Evolutionary conservation across 345 rosid species (phyloP).

Genomic region (Linum tenue): DNA sequence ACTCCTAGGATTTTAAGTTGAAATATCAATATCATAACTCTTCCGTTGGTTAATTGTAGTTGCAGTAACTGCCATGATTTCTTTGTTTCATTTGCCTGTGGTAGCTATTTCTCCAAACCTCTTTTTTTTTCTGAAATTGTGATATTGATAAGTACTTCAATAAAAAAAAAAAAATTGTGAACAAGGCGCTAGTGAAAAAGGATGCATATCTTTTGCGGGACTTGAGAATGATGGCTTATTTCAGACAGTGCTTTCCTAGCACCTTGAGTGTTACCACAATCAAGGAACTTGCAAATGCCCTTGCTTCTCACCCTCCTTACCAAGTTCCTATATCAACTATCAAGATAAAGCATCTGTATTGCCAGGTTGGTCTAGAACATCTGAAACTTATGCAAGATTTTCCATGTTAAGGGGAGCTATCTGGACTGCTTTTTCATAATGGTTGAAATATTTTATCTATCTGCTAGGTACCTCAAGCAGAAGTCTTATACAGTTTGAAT

Average conservation of each 20-base stretch:
- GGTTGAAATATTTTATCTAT: conserved; percentile 11
- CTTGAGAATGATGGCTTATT: conserved; percentile 64
- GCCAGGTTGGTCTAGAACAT: conserved; percentile 45
- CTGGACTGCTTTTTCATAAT: neutral
- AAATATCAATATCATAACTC: no score
- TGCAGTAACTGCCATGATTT: no score
- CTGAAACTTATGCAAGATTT: neutral
- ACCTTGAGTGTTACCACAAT: conserved; percentile 47
- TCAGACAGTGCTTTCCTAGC: conserved; percentile 69
- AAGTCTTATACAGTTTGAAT: conserved; percentile 71
- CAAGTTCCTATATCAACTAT: conserved; percentile 72
- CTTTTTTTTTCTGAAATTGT: neutral
- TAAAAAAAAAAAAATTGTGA: neutral
- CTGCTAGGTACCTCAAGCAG: conserved; percentile 52
- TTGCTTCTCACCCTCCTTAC: conserved; percentile 78
- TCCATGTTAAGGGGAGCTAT: neutral
- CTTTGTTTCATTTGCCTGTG: neutral
- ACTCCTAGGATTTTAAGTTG: neutral
- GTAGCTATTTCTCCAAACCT: neutral
- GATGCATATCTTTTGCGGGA: conserved; percentile 71
- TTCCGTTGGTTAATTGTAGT: no score
- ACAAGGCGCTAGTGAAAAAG: conserved; percentile 53
- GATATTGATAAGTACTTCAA: neutral
- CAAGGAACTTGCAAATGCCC: conserved; percentile 77
- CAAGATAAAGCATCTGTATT: conserved; percentile 70